Conservation (phyloP, 2,329 filamentous ascomycete genomes). For the Xylariales sp. region DNA sequence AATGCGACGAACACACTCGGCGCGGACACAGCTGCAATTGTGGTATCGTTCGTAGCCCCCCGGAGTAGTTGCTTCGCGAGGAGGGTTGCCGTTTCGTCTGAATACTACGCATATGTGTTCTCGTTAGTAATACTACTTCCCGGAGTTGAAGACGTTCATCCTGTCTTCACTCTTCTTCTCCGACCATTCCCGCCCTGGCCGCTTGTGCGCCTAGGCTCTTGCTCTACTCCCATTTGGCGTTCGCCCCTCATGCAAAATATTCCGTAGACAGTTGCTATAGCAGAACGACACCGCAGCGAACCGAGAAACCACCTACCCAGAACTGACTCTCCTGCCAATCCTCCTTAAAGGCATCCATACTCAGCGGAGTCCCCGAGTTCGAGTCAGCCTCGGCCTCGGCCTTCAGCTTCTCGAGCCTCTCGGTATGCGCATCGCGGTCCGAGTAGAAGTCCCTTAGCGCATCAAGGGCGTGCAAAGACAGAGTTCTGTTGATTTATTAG, state of each 20-base stretch:
- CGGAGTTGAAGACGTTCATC: too few relatives aligned
- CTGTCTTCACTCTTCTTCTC: background rate
- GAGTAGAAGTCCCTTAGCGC: conserved; percentile 70
- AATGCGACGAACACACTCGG: conserved; percentile 74
- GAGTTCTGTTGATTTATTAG: conserved; percentile 39
- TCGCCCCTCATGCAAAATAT: too few relatives aligned
- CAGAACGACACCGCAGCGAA: background rate
- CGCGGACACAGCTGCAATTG: conserved; percentile 66
- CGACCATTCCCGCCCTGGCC: background rate
- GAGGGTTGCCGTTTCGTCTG: conserved; percentile 62
- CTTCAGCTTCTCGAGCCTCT: conserved; percentile 65
- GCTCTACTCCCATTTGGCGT: too few relatives aligned
- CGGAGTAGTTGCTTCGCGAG: conserved; percentile 63
- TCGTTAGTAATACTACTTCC: too few relatives aligned
- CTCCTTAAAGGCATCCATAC: conserved; percentile 70
- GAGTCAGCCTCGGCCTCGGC: conserved; percentile 53
- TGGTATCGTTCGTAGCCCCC: conserved; percentile 50
- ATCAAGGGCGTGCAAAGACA: conserved; percentile 62
- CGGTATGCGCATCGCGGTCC: conserved; percentile 63
- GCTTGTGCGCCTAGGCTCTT: too few relatives aligned
- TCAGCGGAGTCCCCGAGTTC: conserved; percentile 29
- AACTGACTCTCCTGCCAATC: conserved; percentile 84
- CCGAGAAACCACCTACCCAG: conserved; percentile 52
- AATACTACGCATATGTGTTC: conserved; percentile 49
- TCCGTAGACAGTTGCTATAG: too few relatives aligned